Evolutionary conservation across 192 early-diverging fungal genomes (phyloP), one percentile per base, ranked within the genome.

Genomic region (Globomyces pollinis-pini): DNA sequence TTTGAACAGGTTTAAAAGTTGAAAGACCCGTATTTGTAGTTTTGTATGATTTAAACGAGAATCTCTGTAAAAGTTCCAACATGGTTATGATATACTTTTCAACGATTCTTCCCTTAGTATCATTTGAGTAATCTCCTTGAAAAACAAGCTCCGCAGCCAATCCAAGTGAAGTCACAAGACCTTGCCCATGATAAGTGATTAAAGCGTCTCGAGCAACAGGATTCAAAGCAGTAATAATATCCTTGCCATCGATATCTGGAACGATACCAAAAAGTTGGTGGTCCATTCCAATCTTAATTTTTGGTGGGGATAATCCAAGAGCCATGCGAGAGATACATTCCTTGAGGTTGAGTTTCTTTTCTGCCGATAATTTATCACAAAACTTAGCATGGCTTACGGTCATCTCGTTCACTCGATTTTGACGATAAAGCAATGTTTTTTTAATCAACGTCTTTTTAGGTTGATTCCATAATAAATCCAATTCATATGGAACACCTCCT

Each of bases 401-500:
- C 30, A 59, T 38, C 42, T 59, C 58, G 29, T 32, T 33, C 12
- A 44, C 38, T 42, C 58, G 58, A 11, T 59, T 52, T 59, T 39
- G n/a, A 21, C 58, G 58, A 59, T 59, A 59, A 35, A 24, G 15
- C 23, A 24, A 12, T 45, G 58, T 59, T 16, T 59, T 59, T 35
- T 59, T 28, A 0, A 0, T 24, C 28, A 59, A 33, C 12, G 32
- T 50, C 32, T 43, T 50, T 11, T 7, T 31, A 50, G 58, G 58
- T 52, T 59, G 58, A 2, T 42, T 34, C 58, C 58, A 59, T 41
- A 59, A 20, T 30, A 59, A 50, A 59, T 24, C 43, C 42, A 59
- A 44, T 50, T 59, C 58, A 34, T 59, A 38, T 50, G 58, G 58
- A 33, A 59, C 16, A 1, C 58, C 58, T n/a, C 58, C 58, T n/a